A percentile compares a stretch with the other conserved stretches of the same genome.
Conservation (phyloP, 345 rosid species). For the Mercurialis annua region DNA sequence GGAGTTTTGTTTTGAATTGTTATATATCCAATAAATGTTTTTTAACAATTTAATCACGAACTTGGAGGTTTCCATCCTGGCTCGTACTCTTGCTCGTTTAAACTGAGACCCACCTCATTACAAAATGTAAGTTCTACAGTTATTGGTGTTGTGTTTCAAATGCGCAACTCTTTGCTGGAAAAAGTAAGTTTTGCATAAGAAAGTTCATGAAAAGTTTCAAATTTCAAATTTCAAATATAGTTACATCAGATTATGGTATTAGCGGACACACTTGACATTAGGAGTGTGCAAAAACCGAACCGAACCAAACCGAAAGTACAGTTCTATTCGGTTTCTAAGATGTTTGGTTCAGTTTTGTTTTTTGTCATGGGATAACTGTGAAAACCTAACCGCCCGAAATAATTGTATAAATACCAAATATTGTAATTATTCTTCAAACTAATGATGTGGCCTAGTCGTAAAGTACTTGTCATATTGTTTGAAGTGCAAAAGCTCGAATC, state of each 20-base stretch:
- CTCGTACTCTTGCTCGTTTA: slow-evolving; percentile 94
- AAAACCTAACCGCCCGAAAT: too few species aligned
- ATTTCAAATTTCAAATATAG: too few species aligned
- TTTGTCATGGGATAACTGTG: too few species aligned
- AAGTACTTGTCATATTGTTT: too few species aligned
- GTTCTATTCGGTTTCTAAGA: too few species aligned
- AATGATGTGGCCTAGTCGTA: too few species aligned
- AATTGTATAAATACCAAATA: too few species aligned
- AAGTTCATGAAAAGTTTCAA: neutral
- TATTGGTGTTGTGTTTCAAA: neutral
- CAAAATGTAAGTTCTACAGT: slow-evolving; percentile 50
- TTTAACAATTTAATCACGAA: slow-evolving; percentile 16
- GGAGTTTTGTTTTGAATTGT: neutral
- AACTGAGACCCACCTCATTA: slow-evolving; percentile 96
- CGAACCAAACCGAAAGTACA: too few species aligned
- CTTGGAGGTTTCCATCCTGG: slow-evolving; percentile 84
- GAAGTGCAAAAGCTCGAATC: too few species aligned
- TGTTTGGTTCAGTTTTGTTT: too few species aligned
- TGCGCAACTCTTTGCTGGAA: neutral
- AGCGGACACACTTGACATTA: neutral
- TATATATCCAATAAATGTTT: neutral
- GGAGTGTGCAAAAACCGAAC: too few species aligned
- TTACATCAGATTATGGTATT: neutral
- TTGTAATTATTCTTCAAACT: too few species aligned
- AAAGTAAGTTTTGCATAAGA: neutral